Evolutionary conservation across 129 eudicot species (phyloP), one percentile per base, ranked within the genome.

Genomic region (Lactuca sativa): DNA sequence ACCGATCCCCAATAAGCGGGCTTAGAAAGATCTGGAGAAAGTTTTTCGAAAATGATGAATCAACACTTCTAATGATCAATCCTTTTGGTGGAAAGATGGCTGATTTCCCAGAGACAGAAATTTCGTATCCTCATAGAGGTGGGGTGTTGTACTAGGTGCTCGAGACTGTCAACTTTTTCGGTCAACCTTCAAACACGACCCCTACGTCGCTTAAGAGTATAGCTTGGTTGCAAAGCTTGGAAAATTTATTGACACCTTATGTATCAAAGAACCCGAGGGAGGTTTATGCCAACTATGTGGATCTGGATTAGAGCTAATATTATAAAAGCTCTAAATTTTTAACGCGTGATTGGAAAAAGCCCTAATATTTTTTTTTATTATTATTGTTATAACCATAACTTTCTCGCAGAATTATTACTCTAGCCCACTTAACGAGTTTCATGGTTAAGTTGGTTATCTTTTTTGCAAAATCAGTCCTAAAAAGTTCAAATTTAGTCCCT

Each of bases 221-320:
- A 34, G 5, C 9, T 4, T 77, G 81, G 81, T 10, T 77, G 6
- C 4, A 40, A 54, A 33, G 57, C 6, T 54, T 69, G 1, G 3
- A 63, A 13, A 13, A 32, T 6, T 54, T 9, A 18, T 15, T 77
- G 59, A 32, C 34, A 4, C 62, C 81, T 14, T 77, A 77, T 14
- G 72, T 62, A 14, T 77, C 79, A 2, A 66, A 69, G 25, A 55
- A 55, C 37, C 81, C 81, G 7, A 40, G 81, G 40, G 68, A 73
- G 38, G 59, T 62, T 21, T 77, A 77, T 17, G 33, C 33, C 2
- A 77, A 77, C 48, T 77, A 77, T 3, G 40, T 54, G 47, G 81
- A 77, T 63, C 72, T 76, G 40, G 80, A n/a, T n/a, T n/a, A n/a
- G n/a, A n/a, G n/a, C n/a, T n/a, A n/a, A n/a, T n/a, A n/a, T n/a